phyloP scores from a whole-genome alignment of 2,329 filamentous ascomycete genomes.

The Ramichloridium luteum region DNA sequence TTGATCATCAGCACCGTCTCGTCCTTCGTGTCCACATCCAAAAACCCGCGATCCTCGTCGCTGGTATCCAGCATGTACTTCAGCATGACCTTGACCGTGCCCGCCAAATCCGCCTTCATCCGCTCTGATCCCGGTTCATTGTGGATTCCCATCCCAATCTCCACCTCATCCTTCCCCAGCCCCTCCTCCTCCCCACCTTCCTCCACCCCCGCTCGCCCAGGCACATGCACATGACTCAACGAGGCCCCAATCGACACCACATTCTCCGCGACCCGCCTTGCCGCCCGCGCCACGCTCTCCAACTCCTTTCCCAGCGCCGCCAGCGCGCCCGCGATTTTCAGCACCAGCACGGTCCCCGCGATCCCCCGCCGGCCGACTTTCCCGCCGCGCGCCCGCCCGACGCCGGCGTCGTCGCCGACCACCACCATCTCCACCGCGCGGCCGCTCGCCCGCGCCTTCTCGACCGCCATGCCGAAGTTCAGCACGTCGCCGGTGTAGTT shows the following conservation, averaged over 20 bases:
- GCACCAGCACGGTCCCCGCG: constrained; percentile 79
- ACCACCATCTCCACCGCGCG: constrained; percentile 77
- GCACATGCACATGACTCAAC: constrained; percentile 84
- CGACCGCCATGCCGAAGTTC: constrained; percentile 87
- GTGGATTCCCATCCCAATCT: constrained; percentile 65
- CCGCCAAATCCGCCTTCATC: constrained; percentile 30
- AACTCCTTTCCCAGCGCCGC: constrained; percentile 54
- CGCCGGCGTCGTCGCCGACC: constrained; percentile 83
- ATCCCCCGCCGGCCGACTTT: constrained; percentile 88
- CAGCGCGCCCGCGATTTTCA: constrained; percentile 77
- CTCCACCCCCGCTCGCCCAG: constrained; percentile 49
- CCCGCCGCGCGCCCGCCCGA: constrained; percentile 68
- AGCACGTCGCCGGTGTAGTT: constrained; percentile 56
- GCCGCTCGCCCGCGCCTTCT: constrained; percentile 75
- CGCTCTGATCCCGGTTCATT: constrained; percentile 40
- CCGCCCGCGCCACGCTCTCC: constrained; percentile 60
- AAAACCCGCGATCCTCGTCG: constrained; percentile 60
- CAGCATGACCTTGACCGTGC: constrained; percentile 47
- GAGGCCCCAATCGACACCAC: constrained; percentile 77
- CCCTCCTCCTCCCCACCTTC: constrained; percentile 44
- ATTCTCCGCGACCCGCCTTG: constrained; percentile 59
- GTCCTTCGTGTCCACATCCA: constrained; percentile 48
- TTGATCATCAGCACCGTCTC: constrained; percentile 59
- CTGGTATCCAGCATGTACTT: constrained; percentile 48
- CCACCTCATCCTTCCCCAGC: constrained; percentile 47